These are phyloP conservation scores for Eucalyptus melliodora DNA, from an alignment of 345 rosid genomes.

Conservation along the genomic window DNA sequence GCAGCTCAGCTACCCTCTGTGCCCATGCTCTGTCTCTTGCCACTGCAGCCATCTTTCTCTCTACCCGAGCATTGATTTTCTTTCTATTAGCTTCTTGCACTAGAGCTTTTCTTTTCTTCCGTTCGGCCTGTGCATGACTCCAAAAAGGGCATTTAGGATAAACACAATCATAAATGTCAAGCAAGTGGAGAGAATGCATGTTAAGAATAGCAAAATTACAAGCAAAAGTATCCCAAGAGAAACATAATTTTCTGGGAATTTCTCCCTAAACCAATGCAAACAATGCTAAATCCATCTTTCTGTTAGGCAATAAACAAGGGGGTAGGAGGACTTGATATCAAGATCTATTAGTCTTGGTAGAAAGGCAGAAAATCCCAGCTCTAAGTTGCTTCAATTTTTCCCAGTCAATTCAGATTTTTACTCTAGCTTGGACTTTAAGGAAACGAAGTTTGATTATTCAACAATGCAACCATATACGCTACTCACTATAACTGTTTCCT, in stretches of 20 bases:
- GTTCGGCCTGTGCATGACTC: conserved; percentile 50
- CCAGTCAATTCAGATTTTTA: not conserved
- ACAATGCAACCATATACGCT: not conserved
- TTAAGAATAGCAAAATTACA: not conserved
- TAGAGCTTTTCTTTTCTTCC: conserved; percentile 79
- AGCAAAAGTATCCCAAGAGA: not conserved
- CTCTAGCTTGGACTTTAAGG: not conserved
- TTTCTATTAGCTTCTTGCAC: conserved; percentile 74
- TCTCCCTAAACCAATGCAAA: not conserved
- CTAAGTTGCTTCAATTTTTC: not conserved
- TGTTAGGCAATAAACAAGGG: not conserved
- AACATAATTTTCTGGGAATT: not conserved
- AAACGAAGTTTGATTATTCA: not conserved
- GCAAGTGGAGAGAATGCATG: not conserved
- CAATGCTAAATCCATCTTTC: not conserved
- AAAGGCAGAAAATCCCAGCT: not conserved
- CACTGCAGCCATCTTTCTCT: conserved; percentile 53
- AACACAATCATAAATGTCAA: not conserved
- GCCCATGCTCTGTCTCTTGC: conserved; percentile 93
- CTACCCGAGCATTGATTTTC: conserved; percentile 42
- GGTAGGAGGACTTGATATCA: not conserved
- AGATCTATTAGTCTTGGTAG: not conserved
- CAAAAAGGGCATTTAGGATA: not conserved
- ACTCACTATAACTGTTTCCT: not conserved
- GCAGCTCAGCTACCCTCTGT: conserved; percentile 60